A percentile compares a stretch with the other conserved stretches of the same genome.
Evolutionary conservation across 2,329 filamentous ascomycete genomes (phyloP).

Genomic region (Penicillium occitanis): DNA sequence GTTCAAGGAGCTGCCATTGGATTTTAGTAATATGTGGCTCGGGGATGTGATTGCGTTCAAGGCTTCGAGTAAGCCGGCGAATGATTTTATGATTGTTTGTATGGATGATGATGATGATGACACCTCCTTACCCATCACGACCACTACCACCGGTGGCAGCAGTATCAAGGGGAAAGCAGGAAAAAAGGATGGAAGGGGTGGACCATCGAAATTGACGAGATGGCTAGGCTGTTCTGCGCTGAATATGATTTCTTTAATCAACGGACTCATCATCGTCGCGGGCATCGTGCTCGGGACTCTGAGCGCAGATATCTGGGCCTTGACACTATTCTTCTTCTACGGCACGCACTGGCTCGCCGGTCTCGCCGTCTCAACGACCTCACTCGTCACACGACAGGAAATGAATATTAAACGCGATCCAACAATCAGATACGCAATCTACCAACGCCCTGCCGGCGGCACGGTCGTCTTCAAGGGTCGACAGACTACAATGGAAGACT

Average conservation of each 20-base stretch:
- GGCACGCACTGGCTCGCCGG: slow-evolving; percentile 32
- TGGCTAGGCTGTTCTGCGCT: slow-evolving; percentile 24
- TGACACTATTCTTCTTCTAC: slow-evolving; percentile 33
- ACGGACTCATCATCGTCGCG: slow-evolving; percentile 28
- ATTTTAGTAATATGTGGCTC: slow-evolving; percentile 33
- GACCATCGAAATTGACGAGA: slow-evolving; percentile 20
- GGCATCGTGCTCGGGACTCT: slow-evolving; percentile 30
- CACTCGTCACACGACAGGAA: slow-evolving; percentile 26
- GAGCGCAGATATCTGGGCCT: slow-evolving; percentile 33
- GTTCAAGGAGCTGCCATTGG: slow-evolving; percentile 34
- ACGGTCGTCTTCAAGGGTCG: slow-evolving; percentile 36
- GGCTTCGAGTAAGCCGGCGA: slow-evolving; percentile 26
- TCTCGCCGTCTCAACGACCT: slow-evolving; percentile 27
- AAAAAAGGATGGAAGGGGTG: background rate
- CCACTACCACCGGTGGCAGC: background rate
- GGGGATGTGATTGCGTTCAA: slow-evolving; percentile 31
- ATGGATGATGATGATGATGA: slow-evolving; percentile 24
- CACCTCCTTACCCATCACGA: background rate
- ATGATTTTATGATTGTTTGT: slow-evolving; percentile 33
- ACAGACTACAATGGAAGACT: slow-evolving; percentile 31
- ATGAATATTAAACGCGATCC: slow-evolving; percentile 23
- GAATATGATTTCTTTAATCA: slow-evolving; percentile 27
- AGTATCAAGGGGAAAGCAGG: background rate
- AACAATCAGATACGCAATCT: slow-evolving; percentile 30
- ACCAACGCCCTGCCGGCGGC: slow-evolving; percentile 33